Conservation (phyloP, 108 stramenopile genomes). For the Hondaea fermentalgiana region DNA sequence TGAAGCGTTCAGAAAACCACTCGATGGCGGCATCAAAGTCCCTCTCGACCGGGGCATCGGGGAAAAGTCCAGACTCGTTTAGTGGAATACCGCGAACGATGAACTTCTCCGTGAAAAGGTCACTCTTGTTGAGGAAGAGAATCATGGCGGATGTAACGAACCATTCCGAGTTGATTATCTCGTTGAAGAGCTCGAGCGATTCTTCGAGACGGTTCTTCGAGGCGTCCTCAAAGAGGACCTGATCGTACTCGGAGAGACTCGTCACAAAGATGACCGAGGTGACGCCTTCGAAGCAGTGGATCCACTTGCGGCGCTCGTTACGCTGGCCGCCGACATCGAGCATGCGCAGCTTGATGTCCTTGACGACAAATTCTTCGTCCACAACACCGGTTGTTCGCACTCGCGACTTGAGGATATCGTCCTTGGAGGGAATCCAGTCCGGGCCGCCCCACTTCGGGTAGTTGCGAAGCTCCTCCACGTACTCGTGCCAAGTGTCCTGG, state of each 20-base stretch:
- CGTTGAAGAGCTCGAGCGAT: slow-evolving; percentile 28
- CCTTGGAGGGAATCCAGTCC: slow-evolving; percentile 19
- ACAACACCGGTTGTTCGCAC: slow-evolving; percentile 38
- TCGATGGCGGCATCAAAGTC: slow-evolving; percentile 77
- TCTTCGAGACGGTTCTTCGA: slow-evolving; percentile 27
- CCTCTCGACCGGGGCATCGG: slow-evolving; percentile 66
- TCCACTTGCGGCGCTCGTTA: slow-evolving; percentile 51
- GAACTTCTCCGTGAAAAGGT: slow-evolving; percentile 29
- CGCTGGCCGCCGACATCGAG: slow-evolving; percentile 52
- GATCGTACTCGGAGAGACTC: slow-evolving; percentile 27
- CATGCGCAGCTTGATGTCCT: slow-evolving; percentile 27
- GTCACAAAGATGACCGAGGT: slow-evolving; percentile 32
- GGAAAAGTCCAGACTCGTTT: slow-evolving; percentile 47
- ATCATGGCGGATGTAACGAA: slow-evolving; percentile 22
- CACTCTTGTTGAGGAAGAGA: slow-evolving; percentile 37
- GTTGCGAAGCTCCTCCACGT: not conserved
- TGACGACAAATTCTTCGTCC: slow-evolving; percentile 21
- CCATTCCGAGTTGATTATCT: slow-evolving; percentile 4
- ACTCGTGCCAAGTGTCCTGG: slow-evolving; percentile 24
- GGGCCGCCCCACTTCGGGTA: slow-evolving; percentile 8
- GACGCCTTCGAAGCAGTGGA: slow-evolving; percentile 41
- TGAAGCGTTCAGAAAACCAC: slow-evolving; percentile 86
- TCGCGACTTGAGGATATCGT: slow-evolving; percentile 27
- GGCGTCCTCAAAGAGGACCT: slow-evolving; percentile 31
- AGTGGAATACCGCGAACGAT: not conserved